These are phyloP conservation scores for Verbascum thapsus DNA, from an alignment of 257 asterid genomes.

Conservation along the genomic window DNA sequence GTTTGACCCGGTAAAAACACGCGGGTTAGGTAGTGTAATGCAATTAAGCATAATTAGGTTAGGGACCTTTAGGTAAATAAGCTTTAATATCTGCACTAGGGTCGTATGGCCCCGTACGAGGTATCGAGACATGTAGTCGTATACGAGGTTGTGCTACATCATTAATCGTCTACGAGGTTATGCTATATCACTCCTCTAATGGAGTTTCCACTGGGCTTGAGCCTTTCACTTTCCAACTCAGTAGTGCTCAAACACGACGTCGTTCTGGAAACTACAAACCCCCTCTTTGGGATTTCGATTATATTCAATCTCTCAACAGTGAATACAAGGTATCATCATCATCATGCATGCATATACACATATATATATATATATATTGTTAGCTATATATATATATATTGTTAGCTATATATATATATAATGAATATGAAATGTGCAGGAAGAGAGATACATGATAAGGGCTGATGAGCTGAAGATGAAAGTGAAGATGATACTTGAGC, in stretches of 20 bases:
- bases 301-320: constrained; percentile 41
- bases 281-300: constrained; percentile 39
- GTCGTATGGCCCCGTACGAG: too few relatives aligned
- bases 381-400: not conserved
- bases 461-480: constrained; percentile 28
- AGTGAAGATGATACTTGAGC: constrained; percentile 38
- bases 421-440: constrained; percentile 14
- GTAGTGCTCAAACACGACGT: not conserved
- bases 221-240: not conserved
- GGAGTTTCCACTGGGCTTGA: not conserved
- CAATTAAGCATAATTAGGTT: too few relatives aligned
- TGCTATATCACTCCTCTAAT: too few relatives aligned
- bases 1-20: too few relatives aligned
- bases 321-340: constrained; percentile 34
- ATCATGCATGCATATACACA: not conserved
- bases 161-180: too few relatives aligned
- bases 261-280: constrained; percentile 54
- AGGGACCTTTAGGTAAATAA: too few relatives aligned
- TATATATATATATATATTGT: not conserved
- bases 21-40: too few relatives aligned
- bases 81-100: too few relatives aligned
- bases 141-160: too few relatives aligned
- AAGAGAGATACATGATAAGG: constrained; percentile 21
- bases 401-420: not conserved
- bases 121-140: too few relatives aligned